These are phyloP conservation scores for Cardamine resedifolia DNA, from an alignment of 345 rosid genomes.

Conservation along the genomic window DNA sequence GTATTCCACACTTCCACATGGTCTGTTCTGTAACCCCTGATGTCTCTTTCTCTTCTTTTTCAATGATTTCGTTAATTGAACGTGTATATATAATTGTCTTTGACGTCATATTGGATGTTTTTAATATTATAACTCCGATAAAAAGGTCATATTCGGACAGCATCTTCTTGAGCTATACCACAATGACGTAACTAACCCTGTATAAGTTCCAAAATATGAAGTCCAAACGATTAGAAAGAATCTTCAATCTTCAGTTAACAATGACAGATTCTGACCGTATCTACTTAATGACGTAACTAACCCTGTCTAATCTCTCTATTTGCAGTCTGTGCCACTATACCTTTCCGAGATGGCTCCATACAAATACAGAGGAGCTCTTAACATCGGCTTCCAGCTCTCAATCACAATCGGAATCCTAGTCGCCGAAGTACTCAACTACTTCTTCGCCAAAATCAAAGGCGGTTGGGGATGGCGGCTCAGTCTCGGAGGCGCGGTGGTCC, in stretches of 20 bases:
- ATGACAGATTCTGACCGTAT: background rate
- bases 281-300: conserved; percentile 34
- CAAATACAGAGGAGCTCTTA: conserved; percentile 85
- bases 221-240: background rate
- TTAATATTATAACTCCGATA: background rate
- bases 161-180: background rate
- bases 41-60: conserved; percentile 19
- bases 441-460: conserved; percentile 76
- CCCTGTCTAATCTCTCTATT: conserved; percentile 1
- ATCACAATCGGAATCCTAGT: conserved; percentile 85
- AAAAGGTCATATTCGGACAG: conserved; percentile 32
- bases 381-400: conserved; percentile 90
- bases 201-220: background rate
- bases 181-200: conserved; percentile 6
- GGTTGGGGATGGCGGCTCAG: conserved; percentile 98
- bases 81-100: background rate
- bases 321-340: conserved; percentile 94
- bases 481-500: conserved; percentile 94
- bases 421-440: conserved; percentile 79
- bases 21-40: conserved; percentile 15
- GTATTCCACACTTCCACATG: conserved; percentile 34
- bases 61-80: background rate
- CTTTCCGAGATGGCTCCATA: conserved; percentile 98
- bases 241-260: background rate
- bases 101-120: conserved; percentile 10